Evolutionary conservation across 2,329 filamentous ascomycete genomes (phyloP).

Genomic region (Daldinia sp.): DNA sequence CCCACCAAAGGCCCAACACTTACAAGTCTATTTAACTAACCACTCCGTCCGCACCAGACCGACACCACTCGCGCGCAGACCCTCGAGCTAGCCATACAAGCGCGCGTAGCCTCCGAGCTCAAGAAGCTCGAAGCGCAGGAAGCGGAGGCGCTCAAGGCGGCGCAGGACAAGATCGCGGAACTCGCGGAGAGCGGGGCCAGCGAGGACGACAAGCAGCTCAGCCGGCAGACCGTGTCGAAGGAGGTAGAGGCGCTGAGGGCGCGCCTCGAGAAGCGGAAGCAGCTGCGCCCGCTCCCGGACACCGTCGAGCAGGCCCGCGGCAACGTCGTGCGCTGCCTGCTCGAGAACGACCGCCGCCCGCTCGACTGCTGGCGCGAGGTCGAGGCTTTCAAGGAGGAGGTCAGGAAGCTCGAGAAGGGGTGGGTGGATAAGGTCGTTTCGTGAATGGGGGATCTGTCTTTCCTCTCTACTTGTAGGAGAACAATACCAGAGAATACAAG

Average conservation of each 20-base stretch:
- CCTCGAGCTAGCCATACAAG: conserved; percentile 88
- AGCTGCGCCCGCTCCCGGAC: conserved; percentile 76
- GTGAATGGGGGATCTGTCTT: conserved; percentile 27
- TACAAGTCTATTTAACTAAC: conserved; percentile 15
- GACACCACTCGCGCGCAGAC: conserved; percentile 87
- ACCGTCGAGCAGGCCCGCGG: conserved; percentile 79
- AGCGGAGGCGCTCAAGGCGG: conserved; percentile 73
- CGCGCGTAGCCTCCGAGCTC: conserved; percentile 87
- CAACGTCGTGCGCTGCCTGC: conserved; percentile 82
- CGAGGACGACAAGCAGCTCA: conserved; percentile 47
- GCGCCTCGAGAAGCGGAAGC: conserved; percentile 72
- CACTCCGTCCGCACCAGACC: conserved; percentile 68
- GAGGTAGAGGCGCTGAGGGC: conserved; percentile 70
- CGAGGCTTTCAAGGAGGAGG: conserved; percentile 88
- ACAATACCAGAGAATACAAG: not conserved
- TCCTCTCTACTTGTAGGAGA: not conserved
- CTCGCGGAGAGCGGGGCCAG: conserved; percentile 11
- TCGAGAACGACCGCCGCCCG: conserved; percentile 85
- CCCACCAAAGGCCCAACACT: conserved; percentile 3
- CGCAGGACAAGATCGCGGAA: conserved; percentile 68
- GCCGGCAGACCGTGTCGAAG: conserved; percentile 65
- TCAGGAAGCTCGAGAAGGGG: conserved; percentile 83
- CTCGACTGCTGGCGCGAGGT: conserved; percentile 97
- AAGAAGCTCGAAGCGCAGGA: conserved; percentile 80
- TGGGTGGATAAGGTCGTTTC: conserved; percentile 87